phyloP scores from a whole-genome alignment of 202 grass and related monocot genomes.

The Zoysia matrella region DNA sequence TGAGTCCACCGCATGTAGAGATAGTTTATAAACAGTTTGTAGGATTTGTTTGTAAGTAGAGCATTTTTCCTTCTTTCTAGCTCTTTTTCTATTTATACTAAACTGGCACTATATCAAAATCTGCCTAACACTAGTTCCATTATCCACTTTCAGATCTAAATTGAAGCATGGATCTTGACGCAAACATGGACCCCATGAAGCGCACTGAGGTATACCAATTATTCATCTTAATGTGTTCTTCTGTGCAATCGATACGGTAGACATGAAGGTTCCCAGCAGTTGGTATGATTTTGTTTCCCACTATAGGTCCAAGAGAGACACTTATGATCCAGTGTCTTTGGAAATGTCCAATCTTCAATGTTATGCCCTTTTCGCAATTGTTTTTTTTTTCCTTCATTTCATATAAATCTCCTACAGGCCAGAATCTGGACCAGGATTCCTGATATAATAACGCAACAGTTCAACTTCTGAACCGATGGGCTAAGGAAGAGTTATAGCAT shows the following conservation, averaged over 20 bases:
- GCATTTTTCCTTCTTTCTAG: background rate
- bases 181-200: constrained; percentile 35
- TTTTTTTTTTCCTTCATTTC: constrained; percentile 9
- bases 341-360: constrained; percentile 16
- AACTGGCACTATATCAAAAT: background rate
- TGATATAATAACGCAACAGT: constrained; percentile 1
- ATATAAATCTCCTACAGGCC: constrained; percentile 25
- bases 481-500: constrained; percentile 18
- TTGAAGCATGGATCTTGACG: constrained; percentile 41
- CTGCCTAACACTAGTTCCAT: constrained; percentile 36
- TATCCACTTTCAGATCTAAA: constrained; percentile 43
- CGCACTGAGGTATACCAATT: constrained; percentile 48
- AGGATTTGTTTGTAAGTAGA: too few species aligned
- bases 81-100: constrained; percentile 6
- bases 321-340: constrained; percentile 22
- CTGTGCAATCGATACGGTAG: constrained; percentile 42
- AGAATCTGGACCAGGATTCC: constrained; percentile 1
- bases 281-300: constrained; percentile 58
- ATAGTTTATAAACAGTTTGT: too few species aligned
- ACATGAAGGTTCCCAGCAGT: constrained; percentile 33
- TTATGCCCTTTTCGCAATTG: background rate
- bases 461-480: background rate
- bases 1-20: too few species aligned
- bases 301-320: constrained; percentile 44
- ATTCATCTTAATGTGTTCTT: constrained; percentile 38